These are phyloP conservation scores for Rehmannia glutinosa DNA, from an alignment of 257 asterid genomes.

Conservation along the genomic window DNA sequence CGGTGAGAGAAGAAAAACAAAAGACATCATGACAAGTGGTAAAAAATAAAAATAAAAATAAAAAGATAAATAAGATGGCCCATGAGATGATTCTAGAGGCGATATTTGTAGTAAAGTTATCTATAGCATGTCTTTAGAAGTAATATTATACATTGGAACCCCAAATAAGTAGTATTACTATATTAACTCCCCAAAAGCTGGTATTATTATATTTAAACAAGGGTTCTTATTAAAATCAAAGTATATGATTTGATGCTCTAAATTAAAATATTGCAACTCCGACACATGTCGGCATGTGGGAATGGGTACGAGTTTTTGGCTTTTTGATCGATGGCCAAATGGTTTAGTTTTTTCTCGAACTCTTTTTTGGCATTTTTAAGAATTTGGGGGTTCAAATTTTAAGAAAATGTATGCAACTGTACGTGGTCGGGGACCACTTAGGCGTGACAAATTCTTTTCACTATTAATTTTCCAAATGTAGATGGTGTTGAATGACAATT, in stretches of 20 bases:
- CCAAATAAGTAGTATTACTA: conserved; percentile 6
- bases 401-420: conserved; percentile 26
- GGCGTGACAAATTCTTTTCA: conserved; percentile 19
- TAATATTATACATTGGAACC: conserved; percentile 8
- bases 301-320: conserved; percentile 19
- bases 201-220: conserved; percentile 2
- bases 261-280: conserved; percentile 22
- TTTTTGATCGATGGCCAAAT: conserved; percentile 19
- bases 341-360: conserved; percentile 22
- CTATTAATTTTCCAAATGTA: conserved; percentile 23
- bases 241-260: conserved; percentile 21
- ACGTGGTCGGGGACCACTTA: conserved; percentile 49
- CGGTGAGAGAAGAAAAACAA: conserved; percentile 32
- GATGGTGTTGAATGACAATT: conserved; percentile 6
- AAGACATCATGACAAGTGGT: too few relatives aligned
- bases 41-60: background rate
- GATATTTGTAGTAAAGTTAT: conserved; percentile 12
- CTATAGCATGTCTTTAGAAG: background rate
- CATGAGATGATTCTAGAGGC: conserved; percentile 25
- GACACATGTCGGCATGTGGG: conserved; percentile 53
- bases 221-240: conserved; percentile 17
- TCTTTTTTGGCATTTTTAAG: conserved; percentile 29
- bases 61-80: background rate
- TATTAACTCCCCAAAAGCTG: conserved; percentile 16
- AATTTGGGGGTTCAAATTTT: conserved; percentile 23